Percentiles rank a stretch among this genome's conserved stretches.
phyloP scores from a whole-genome alignment of 371 early-diverging fungal species.

The Polyrhizophydium stewartii region DNA sequence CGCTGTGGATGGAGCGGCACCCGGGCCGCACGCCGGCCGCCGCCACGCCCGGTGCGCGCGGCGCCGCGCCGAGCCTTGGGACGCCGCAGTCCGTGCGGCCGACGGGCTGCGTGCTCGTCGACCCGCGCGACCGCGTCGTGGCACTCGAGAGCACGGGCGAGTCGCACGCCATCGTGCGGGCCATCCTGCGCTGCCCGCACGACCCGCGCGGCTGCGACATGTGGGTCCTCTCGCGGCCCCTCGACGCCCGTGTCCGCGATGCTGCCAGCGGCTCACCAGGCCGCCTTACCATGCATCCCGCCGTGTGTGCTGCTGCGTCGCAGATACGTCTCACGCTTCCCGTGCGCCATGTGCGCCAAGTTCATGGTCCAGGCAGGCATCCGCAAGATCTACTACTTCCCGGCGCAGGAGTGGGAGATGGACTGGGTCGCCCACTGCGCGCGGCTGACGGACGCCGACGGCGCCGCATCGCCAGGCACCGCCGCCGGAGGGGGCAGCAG shows the following conservation, averaged over 20 bases:
- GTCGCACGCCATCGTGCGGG: conserved; percentile 32
- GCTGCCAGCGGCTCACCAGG: too few relatives aligned
- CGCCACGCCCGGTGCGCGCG: background rate
- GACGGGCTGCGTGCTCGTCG: conserved; percentile 28
- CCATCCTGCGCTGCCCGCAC: conserved; percentile 18
- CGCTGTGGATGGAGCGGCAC: conserved; percentile 36
- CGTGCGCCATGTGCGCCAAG: conserved; percentile 34
- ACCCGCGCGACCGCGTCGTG: conserved; percentile 18
- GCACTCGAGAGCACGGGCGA: conserved; percentile 24
- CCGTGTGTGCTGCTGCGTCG: too few relatives aligned
- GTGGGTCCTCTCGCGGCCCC: too few relatives aligned
- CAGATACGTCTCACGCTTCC: conserved; percentile 30
- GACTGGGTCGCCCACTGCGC: background rate
- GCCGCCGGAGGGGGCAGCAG: background rate
- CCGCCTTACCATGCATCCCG: too few relatives aligned
- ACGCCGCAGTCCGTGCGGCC: conserved; percentile 14
- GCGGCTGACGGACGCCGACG: background rate
- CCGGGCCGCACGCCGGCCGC: conserved; percentile 10
- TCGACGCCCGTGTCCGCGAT: too few relatives aligned
- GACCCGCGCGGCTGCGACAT: conserved; percentile 34
- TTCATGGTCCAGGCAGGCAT: conserved; percentile 39
- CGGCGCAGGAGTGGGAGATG: conserved; percentile 33
- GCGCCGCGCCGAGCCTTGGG: background rate
- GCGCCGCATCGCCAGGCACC: background rate
- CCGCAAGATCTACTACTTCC: conserved; percentile 36